phyloP scores from a whole-genome alignment of 2,329 filamentous ascomycete species.

The Talaromyces amestolkiae region DNA sequence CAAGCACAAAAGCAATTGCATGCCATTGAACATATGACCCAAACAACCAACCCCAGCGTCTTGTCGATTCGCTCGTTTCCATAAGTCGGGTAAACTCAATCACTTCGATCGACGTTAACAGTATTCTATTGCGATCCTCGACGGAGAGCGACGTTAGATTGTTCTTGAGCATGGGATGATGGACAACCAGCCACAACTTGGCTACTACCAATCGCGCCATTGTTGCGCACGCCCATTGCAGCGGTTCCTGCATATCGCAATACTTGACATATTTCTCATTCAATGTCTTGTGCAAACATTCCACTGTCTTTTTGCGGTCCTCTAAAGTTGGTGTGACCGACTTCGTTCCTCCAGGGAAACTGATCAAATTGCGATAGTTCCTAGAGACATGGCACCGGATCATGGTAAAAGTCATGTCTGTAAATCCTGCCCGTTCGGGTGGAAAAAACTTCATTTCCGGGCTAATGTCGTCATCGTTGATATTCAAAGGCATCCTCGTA shows the following conservation, averaged over 20 bases:
- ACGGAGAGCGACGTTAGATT: constrained; percentile 55
- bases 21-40: constrained; percentile 65
- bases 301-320: constrained; percentile 47
- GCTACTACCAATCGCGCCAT: constrained; percentile 69
- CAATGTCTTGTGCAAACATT: constrained; percentile 54
- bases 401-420: constrained; percentile 53
- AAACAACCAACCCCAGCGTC: constrained; percentile 66
- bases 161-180: constrained; percentile 68
- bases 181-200: constrained; percentile 74
- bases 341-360: constrained; percentile 32
- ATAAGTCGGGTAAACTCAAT: constrained; percentile 68
- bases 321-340: constrained; percentile 26
- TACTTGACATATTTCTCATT: constrained; percentile 56
- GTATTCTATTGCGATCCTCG: constrained; percentile 66
- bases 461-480: constrained; percentile 53
- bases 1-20: constrained; percentile 60
- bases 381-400: constrained; percentile 55
- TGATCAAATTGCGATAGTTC: constrained; percentile 41
- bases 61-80: constrained; percentile 60
- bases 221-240: constrained; percentile 68
- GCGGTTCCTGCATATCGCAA: constrained; percentile 50
- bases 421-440: constrained; percentile 49
- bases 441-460: constrained; percentile 51
- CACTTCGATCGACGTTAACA: constrained; percentile 70
- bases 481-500: constrained; percentile 50